phyloP scores from a whole-genome alignment of 2,329 filamentous ascomycete genomes.

The Parascedosporium putredinis region DNA sequence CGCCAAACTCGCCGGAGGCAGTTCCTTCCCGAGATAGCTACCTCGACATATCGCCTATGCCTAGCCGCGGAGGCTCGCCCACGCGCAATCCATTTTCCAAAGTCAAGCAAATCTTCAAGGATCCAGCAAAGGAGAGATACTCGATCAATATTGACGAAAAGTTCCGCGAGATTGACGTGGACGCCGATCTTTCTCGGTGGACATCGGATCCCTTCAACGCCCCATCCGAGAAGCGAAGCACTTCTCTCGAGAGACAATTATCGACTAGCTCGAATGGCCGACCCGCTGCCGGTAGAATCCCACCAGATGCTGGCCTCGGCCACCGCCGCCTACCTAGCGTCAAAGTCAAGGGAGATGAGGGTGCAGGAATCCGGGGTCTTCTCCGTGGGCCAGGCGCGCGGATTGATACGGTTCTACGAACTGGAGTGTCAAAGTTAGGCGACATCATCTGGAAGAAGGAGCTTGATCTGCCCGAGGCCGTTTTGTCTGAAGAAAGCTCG shows the following conservation, averaged over 20 bases:
- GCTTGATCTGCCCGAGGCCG: slow-evolving; percentile 16
- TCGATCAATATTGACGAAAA: slow-evolving; percentile 5
- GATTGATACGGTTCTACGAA: slow-evolving; percentile 61
- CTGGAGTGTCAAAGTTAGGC: slow-evolving; percentile 44
- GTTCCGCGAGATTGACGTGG: neutral
- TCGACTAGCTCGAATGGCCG: slow-evolving; percentile 27
- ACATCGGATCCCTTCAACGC: neutral
- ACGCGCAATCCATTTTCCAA: slow-evolving; percentile 46
- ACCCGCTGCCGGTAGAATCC: slow-evolving; percentile 31
- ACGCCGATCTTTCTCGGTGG: slow-evolving; percentile 1
- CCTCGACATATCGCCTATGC: slow-evolving; percentile 51
- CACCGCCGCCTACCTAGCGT: slow-evolving; percentile 39
- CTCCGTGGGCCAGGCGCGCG: slow-evolving; percentile 57
- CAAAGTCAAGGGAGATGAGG: slow-evolving; percentile 20
- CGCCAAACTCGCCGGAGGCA: slow-evolving; percentile 41
- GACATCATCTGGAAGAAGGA: slow-evolving; percentile 49
- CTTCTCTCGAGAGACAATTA: slow-evolving; percentile 18
- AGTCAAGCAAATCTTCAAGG: slow-evolving; percentile 45
- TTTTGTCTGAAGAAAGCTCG: slow-evolving; percentile 27
- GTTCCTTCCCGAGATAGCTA: slow-evolving; percentile 25
- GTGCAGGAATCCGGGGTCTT: slow-evolving; percentile 53
- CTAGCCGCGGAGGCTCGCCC: slow-evolving; percentile 55
- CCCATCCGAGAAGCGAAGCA: slow-evolving; percentile 10
- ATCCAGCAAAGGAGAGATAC: slow-evolving; percentile 16
- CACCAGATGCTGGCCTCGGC: slow-evolving; percentile 24